phyloP scores from a whole-genome alignment of 192 early-diverging fungal species.

The Coemansia sp. region DNA sequence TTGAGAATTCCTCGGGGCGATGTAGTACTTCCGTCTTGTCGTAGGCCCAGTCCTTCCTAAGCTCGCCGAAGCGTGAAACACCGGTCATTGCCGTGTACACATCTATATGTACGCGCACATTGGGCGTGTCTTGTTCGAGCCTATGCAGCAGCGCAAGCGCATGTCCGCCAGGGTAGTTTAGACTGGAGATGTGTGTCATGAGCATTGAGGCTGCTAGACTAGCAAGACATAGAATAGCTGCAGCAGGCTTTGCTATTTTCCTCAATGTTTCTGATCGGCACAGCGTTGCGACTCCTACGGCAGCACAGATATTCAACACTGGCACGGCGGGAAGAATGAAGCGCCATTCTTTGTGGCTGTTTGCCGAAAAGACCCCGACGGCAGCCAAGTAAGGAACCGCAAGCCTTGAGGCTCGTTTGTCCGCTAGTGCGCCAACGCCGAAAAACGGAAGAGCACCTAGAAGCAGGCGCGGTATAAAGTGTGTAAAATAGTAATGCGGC shows the following conservation, averaged over 20 bases:
- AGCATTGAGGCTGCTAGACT: slow-evolving; percentile 11
- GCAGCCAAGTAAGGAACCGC: slow-evolving; percentile 60
- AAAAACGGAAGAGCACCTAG: slow-evolving; percentile 70
- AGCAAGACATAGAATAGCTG: neutral
- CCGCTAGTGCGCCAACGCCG: slow-evolving; percentile 45
- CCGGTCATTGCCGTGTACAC: slow-evolving; percentile 78
- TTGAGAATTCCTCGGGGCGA: slow-evolving; percentile 19
- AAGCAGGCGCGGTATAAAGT: slow-evolving; percentile 73
- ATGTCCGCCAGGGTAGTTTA: slow-evolving; percentile 89
- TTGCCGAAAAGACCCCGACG: slow-evolving; percentile 66
- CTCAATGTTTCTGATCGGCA: slow-evolving; percentile 13
- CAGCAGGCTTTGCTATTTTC: slow-evolving; percentile 12
- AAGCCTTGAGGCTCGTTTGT: slow-evolving; percentile 55
- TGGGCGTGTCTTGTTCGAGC: slow-evolving; percentile 27
- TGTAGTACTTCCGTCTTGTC: slow-evolving; percentile 61
- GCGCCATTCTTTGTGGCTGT: slow-evolving; percentile 94
- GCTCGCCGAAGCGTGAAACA: slow-evolving; percentile 73
- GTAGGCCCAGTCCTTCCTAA: slow-evolving; percentile 60
- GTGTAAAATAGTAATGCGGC: slow-evolving; percentile 67
- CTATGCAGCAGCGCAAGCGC: slow-evolving; percentile 68
- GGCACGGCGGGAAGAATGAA: slow-evolving; percentile 89
- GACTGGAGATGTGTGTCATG: slow-evolving; percentile 61
- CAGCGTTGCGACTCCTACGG: slow-evolving; percentile 42
- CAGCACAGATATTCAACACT: slow-evolving; percentile 72
- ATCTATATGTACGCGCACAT: slow-evolving; percentile 67